Conservation (phyloP, 345 rosid genomes). For the Diplotaxis tenuifolia region DNA sequence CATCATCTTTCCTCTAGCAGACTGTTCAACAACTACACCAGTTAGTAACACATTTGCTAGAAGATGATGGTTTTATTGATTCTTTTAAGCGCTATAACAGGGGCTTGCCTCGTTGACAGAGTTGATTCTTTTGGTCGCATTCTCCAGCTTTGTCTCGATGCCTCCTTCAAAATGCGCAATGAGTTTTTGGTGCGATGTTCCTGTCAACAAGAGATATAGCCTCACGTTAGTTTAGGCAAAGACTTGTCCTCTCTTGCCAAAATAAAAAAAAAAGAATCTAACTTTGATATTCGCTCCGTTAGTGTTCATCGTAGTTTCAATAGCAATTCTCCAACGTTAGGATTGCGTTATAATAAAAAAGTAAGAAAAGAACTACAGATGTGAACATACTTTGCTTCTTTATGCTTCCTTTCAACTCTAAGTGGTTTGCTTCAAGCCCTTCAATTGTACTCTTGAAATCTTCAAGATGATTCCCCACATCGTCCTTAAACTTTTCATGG, state of each 20-base stretch:
- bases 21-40: conserved; percentile 44
- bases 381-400: conserved; percentile 77
- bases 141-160: conserved; percentile 51
- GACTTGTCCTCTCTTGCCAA: neutral
- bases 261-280: neutral
- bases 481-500: conserved; percentile 67
- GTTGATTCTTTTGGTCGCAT: conserved; percentile 59
- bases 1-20: conserved; percentile 63
- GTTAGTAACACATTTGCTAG: neutral
- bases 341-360: conserved; percentile 2
- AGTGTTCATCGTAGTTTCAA: neutral
- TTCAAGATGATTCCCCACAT: conserved; percentile 53
- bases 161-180: conserved; percentile 63
- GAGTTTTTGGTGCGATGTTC: conserved; percentile 66
- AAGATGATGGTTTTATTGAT: neutral
- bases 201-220: conserved; percentile 42
- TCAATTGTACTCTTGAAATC: conserved; percentile 54
- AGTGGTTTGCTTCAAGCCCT: conserved; percentile 61
- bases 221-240: conserved; percentile 4
- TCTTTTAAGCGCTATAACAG: conserved; percentile 5
- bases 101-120: conserved; percentile 74
- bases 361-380: conserved; percentile 8
- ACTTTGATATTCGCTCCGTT: neutral
- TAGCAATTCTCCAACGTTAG: conserved; percentile 3
- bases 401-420: conserved; percentile 57